These are phyloP conservation scores for Biscogniauxia sp. DNA, from an alignment of 2,329 filamentous ascomycete species.

Conservation along the genomic window DNA sequence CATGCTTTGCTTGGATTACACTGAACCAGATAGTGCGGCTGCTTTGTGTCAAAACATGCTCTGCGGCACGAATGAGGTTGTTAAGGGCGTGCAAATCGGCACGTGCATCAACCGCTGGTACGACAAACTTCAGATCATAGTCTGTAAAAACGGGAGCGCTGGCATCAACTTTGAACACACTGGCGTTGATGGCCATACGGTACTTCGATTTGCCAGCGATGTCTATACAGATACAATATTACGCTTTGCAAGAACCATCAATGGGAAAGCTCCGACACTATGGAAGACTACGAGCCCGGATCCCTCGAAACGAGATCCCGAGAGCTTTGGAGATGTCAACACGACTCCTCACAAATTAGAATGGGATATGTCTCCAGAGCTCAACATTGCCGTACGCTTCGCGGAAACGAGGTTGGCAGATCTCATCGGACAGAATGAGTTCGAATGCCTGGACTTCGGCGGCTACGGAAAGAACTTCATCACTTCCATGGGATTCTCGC, in stretches of 20 bases:
- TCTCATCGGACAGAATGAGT: constrained; percentile 94
- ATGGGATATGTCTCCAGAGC: constrained; percentile 94
- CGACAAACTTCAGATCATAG: constrained; percentile 97
- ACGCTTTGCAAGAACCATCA: constrained; percentile 91
- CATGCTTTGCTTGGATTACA: constrained; percentile 87
- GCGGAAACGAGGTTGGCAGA: constrained; percentile 93
- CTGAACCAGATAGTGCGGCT: constrained; percentile 75
- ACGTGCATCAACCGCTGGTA: constrained; percentile 99
- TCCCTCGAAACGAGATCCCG: constrained; percentile 85
- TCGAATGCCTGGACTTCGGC: constrained; percentile 83
- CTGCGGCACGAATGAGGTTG: constrained; percentile 87
- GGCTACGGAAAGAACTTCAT: constrained; percentile 97
- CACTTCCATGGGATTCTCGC: constrained; percentile 93
- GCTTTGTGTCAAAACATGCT: constrained; percentile 98
- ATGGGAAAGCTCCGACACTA: constrained; percentile 84
- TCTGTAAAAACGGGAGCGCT: constrained; percentile 96
- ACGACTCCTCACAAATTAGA: constrained; percentile 94
- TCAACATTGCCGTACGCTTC: constrained; percentile 88
- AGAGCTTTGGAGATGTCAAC: constrained; percentile 88
- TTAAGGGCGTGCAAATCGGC: constrained; percentile 91
- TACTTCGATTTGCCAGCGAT: constrained; percentile 92
- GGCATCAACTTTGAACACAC: constrained; percentile 99
- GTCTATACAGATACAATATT: constrained; percentile 97
- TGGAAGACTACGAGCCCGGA: constrained; percentile 92
- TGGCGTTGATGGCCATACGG: constrained; percentile 94